These are phyloP conservation scores for Elaeis oleifera DNA, from an alignment of 202 grass and related monocot genomes.

Conservation along the genomic window DNA sequence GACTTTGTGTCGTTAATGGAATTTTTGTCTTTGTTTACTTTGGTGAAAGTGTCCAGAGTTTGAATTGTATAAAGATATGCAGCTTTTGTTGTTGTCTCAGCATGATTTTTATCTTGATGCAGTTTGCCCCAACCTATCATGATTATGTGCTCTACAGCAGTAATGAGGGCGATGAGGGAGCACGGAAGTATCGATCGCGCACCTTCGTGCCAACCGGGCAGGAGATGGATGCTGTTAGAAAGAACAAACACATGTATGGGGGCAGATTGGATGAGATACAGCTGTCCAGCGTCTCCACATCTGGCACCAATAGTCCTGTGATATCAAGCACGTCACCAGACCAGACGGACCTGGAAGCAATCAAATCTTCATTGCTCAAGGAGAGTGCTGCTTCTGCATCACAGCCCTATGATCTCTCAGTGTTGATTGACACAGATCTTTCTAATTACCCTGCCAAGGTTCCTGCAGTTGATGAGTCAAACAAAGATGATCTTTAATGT, in stretches of 20 bases:
- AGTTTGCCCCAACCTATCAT: constrained; percentile 98
- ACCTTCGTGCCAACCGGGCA: constrained; percentile 39
- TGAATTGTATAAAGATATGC: no score
- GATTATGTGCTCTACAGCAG: constrained; percentile 97
- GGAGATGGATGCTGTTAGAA: constrained; percentile 56
- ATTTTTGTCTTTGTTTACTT: no score
- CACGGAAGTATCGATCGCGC: constrained; percentile 58
- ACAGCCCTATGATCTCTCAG: constrained; percentile 68
- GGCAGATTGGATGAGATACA: constrained; percentile 32
- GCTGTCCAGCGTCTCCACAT: constrained; percentile 11
- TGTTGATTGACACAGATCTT: constrained; percentile 42
- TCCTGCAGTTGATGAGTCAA: constrained; percentile 36
- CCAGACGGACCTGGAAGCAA: constrained; percentile 53
- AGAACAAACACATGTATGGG: constrained; percentile 25
- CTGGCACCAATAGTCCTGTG: constrained; percentile 5
- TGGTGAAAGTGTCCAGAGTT: no score
- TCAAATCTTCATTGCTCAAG: constrained; percentile 79
- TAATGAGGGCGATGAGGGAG: constrained; percentile 38
- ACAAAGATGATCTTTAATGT: constrained; percentile 26
- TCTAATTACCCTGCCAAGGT: constrained; percentile 54
- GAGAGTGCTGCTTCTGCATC: constrained; percentile 49
- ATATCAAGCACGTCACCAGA: constrained; percentile 9
- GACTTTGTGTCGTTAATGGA: no score
- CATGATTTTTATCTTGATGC: not conserved
- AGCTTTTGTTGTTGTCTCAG: no score